These are phyloP conservation scores for Marasmius oreades DNA, from an alignment of 1,284 basidiomycete species.

Conservation along the genomic window DNA sequence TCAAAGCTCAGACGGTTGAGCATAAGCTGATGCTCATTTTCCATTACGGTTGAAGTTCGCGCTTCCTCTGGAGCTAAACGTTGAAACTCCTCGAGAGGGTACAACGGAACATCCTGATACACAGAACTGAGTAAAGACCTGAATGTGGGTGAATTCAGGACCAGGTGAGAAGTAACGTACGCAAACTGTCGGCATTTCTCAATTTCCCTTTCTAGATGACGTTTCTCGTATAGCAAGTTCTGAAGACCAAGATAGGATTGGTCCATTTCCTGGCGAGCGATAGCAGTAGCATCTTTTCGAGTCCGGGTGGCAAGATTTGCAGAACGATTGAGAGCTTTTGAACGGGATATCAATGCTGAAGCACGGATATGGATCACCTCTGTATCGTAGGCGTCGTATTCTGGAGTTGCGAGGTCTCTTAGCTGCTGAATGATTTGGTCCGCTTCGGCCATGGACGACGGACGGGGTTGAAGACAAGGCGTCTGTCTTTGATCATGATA, in stretches of 20 bases:
- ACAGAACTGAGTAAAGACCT: constrained; percentile 50
- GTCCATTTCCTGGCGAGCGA: constrained; percentile 77
- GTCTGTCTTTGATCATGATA: not conserved
- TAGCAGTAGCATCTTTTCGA: constrained; percentile 69
- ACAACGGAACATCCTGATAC: constrained; percentile 76
- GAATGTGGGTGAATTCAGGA: constrained; percentile 9
- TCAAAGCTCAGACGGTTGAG: constrained; percentile 79
- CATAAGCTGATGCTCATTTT: constrained; percentile 75
- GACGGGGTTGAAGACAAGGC: constrained; percentile 5
- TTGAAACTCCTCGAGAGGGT: constrained; percentile 62
- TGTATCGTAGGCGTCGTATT: constrained; percentile 43
- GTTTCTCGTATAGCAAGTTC: constrained; percentile 78
- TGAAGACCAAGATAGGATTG: constrained; percentile 78
- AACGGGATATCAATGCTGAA: constrained; percentile 67
- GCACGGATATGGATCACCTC: constrained; percentile 56
- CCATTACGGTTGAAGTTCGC: constrained; percentile 52
- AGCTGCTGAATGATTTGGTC: constrained; percentile 59
- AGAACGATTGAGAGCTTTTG: constrained; percentile 71
- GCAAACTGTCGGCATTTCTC: constrained; percentile 85
- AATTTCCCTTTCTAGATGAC: constrained; percentile 81
- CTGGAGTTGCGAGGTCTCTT: constrained; percentile 53
- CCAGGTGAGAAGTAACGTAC: constrained; percentile 40
- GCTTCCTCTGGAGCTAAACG: constrained; percentile 64
- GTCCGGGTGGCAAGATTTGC: constrained; percentile 67
- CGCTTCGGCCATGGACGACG: constrained; percentile 23